Evolutionary conservation across 1,284 basidiomycete species (phyloP).

Genomic region (Cryptococcus sp.): DNA sequence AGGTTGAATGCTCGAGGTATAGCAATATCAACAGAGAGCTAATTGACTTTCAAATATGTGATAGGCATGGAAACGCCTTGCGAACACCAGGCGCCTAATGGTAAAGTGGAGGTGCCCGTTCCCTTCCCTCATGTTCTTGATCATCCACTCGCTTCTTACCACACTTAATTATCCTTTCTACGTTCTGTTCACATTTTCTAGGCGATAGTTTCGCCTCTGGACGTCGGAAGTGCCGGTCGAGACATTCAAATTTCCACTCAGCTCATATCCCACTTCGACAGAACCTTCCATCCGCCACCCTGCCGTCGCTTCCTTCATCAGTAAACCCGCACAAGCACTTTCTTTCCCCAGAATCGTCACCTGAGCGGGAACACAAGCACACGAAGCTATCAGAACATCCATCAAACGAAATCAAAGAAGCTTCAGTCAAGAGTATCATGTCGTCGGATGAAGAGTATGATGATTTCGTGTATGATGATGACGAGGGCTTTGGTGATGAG

Average conservation of each 20-base stretch:
- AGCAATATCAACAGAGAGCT: no score
- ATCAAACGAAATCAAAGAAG: background rate
- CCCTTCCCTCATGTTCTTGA: no score
- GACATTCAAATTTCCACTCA: background rate
- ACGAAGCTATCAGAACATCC: background rate
- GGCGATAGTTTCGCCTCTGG: no score
- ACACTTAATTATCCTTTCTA: no score
- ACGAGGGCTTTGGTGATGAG: conserved; percentile 38
- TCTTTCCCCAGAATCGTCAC: background rate
- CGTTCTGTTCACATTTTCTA: no score
- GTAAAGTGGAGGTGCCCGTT: no score
- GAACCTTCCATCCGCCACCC: background rate
- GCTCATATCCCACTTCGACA: background rate
- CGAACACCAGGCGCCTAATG: no score
- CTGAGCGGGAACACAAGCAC: background rate
- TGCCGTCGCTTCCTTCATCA: background rate
- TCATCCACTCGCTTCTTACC: no score
- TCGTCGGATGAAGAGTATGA: conserved; percentile 44
- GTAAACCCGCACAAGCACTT: background rate
- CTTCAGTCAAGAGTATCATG: conserved; percentile 20
- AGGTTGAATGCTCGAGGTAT: no score
- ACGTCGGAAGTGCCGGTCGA: no score
- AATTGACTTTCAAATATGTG: no score
- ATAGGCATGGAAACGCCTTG: background rate
- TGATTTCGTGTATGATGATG: conserved; percentile 36